phyloP scores from a whole-genome alignment of 2,329 filamentous ascomycete species.

The Verticillium zaregamsianum region DNA sequence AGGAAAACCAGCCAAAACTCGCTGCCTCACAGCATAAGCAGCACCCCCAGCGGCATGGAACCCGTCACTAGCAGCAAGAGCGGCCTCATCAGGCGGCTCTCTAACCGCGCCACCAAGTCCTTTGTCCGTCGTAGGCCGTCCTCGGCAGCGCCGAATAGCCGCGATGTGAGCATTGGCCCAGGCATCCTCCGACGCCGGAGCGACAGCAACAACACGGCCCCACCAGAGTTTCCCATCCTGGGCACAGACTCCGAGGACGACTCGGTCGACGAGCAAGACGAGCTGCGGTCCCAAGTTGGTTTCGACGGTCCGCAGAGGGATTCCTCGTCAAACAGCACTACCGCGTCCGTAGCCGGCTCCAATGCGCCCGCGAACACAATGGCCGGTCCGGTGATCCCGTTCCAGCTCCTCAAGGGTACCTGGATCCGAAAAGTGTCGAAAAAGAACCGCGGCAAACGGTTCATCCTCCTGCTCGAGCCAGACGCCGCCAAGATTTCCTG shows the following conservation, averaged over 20 bases:
- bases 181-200: constrained; percentile 83
- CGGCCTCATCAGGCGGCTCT: constrained; percentile 75
- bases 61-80: constrained; percentile 28
- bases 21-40: constrained; percentile 55
- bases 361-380: constrained; percentile 29
- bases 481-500: constrained; percentile 84
- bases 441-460: constrained; percentile 69
- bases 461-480: constrained; percentile 70
- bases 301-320: constrained; percentile 41
- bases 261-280: constrained; percentile 46
- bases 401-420: constrained; percentile 73
- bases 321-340: constrained; percentile 43
- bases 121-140: constrained; percentile 68
- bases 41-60: constrained; percentile 53
- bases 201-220: constrained; percentile 75
- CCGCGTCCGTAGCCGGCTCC: constrained; percentile 40
- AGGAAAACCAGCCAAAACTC: constrained; percentile 58
- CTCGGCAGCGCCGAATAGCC: constrained; percentile 69
- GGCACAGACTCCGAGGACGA: constrained; percentile 56
- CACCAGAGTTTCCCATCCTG: constrained; percentile 40
- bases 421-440: constrained; percentile 79
- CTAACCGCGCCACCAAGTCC: constrained; percentile 70
- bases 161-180: constrained; percentile 85
- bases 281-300: constrained; percentile 34
- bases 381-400: constrained; percentile 70